Conservation (phyloP, 225 moss, liverwort and hornwort species). For the Marchantia polymorpha region DNA sequence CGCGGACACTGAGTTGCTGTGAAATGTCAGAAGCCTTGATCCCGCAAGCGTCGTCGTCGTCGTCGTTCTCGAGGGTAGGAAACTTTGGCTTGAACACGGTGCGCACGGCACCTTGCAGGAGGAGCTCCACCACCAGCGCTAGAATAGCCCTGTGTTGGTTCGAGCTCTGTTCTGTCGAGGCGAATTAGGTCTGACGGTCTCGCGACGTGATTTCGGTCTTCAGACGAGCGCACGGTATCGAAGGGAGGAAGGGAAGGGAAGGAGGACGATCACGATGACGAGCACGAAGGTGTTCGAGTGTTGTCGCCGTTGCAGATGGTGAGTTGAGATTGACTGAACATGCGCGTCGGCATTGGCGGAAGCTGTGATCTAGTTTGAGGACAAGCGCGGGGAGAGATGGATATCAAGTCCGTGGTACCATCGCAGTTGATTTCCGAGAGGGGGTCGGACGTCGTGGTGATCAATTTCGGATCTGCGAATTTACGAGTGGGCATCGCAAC, state of each 20-base stretch:
- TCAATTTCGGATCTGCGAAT: slow-evolving; percentile 79
- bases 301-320: not conserved
- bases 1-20: too few relatives aligned
- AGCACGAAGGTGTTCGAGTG: not conserved
- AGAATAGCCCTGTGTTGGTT: not conserved
- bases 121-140: not conserved
- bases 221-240: not conserved
- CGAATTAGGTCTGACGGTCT: slow-evolving; percentile 4
- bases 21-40: too few relatives aligned
- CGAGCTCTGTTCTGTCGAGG: not conserved
- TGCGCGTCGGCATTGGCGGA: not conserved
- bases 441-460: slow-evolving; percentile 46
- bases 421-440: slow-evolving; percentile 47
- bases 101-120: too few relatives aligned
- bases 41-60: too few relatives aligned
- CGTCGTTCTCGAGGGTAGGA: too few relatives aligned
- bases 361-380: not conserved
- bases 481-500: slow-evolving; percentile 84
- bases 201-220: not conserved
- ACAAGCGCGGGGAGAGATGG: slow-evolving; percentile 18
- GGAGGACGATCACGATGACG: not conserved
- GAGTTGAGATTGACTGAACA: not conserved
- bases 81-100: too few relatives aligned
- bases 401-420: slow-evolving; percentile 45
- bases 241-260: not conserved